A percentile compares a stretch with the other conserved stretches of the same genome.
Conservation (phyloP, 2,329 filamentous ascomycete genomes). For the Sporothrix schenckii region DNA sequence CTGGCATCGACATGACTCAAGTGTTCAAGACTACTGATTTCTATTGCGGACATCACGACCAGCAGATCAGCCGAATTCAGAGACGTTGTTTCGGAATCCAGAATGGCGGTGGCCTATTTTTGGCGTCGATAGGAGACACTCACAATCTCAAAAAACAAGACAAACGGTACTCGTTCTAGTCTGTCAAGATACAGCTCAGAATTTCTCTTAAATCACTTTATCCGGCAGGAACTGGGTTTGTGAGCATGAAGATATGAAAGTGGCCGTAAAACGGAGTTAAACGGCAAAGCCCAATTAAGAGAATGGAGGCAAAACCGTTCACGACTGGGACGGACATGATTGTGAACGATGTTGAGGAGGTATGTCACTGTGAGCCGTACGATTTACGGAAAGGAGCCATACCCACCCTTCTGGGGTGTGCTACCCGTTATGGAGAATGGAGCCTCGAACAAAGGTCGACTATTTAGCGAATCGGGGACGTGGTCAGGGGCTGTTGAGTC, state of each 20-base stretch:
- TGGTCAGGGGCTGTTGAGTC: background rate
- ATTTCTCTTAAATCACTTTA: background rate
- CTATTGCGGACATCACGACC: conserved; percentile 10
- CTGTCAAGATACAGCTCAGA: background rate
- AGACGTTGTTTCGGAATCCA: background rate
- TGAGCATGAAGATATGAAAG: background rate
- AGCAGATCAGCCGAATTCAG: background rate
- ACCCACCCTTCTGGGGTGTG: background rate
- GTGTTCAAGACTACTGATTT: background rate
- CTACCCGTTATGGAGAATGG: conserved; percentile 23
- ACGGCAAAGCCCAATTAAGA: background rate
- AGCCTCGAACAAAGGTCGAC: conserved; percentile 11
- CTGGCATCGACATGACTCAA: too few relatives aligned
- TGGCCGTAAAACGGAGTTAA: background rate
- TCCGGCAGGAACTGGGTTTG: background rate
- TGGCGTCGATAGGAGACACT: background rate
- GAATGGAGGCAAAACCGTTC: background rate
- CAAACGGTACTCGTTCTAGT: background rate
- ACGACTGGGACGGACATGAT: conserved; percentile 4
- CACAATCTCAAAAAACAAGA: background rate
- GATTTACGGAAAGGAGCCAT: background rate
- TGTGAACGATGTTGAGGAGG: conserved; percentile 7
- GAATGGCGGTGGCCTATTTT: background rate
- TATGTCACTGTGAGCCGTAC: background rate
- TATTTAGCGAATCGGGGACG: background rate